Evolutionary conservation across 2,329 filamentous ascomycete genomes (phyloP).

Genomic region (Coleophoma eucalyptorum): DNA sequence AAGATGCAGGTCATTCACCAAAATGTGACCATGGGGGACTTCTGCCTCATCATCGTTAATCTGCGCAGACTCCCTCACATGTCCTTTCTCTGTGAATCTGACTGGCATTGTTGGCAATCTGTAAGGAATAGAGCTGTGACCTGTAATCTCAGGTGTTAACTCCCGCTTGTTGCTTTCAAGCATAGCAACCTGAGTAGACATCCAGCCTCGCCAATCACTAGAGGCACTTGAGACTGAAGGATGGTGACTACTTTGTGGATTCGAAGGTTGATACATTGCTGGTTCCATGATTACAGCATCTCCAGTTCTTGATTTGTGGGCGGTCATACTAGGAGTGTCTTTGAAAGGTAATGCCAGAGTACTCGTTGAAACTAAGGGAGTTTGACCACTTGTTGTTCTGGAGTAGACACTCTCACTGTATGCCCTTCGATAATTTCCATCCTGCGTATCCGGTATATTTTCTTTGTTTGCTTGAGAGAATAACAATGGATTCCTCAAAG

Average conservation of each 20-base stretch:
- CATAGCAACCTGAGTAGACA: constrained; percentile 47
- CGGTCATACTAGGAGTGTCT: constrained; percentile 3
- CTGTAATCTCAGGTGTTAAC: constrained; percentile 1
- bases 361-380: constrained; percentile 13
- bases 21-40: constrained; percentile 4
- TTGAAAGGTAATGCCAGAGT: constrained; percentile 11
- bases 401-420: constrained; percentile 29
- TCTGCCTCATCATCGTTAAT: constrained; percentile 36
- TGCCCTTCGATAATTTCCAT: constrained; percentile 2
- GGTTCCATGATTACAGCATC: constrained; percentile 31
- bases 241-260: constrained; percentile 25
- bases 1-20: constrained; percentile 14
- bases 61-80: constrained; percentile 47
- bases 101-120: constrained; percentile 23
- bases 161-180: constrained; percentile 31
- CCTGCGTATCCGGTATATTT: background rate
- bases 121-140: constrained; percentile 15
- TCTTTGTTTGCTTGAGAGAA: constrained; percentile 1
- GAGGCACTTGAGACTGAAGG: constrained; percentile 40
- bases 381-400: constrained; percentile 24
- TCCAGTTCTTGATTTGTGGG: constrained; percentile 19
- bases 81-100: constrained; percentile 27
- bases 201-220: constrained; percentile 51
- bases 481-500: constrained; percentile 8
- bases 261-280: constrained; percentile 23